Percentiles rank a stretch among this genome's conserved stretches.
Evolutionary conservation across 1,139 yeast genomes (phyloP).

Genomic region (Scheffersomyces quercinus): DNA sequence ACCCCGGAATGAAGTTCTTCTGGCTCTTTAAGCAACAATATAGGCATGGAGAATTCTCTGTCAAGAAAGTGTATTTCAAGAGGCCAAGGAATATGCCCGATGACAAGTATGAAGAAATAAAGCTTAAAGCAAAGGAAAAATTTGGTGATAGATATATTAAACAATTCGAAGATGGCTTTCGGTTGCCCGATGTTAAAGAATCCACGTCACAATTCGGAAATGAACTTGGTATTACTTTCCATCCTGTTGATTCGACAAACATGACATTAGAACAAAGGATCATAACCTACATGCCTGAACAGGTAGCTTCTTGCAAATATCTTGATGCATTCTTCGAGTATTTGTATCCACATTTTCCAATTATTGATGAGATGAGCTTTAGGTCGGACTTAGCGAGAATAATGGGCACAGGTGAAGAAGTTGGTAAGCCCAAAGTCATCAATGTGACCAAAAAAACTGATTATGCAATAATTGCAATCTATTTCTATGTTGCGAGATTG

Average conservation of each 20-base stretch:
- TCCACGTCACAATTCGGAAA: constrained; percentile 11
- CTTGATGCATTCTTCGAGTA: constrained; percentile 8
- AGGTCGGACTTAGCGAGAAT: constrained; percentile 8
- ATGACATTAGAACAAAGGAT: constrained; percentile 8
- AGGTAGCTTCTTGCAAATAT: constrained; percentile 5
- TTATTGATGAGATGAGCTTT: constrained; percentile 12
- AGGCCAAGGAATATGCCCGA: constrained; percentile 5
- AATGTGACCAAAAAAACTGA: constrained; percentile 8
- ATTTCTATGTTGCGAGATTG: constrained; percentile 9
- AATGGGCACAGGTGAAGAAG: not conserved
- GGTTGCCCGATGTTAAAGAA: constrained; percentile 12
- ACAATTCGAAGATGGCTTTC: constrained; percentile 12
- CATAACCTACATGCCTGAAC: constrained; percentile 6
- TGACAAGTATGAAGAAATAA: constrained; percentile 2
- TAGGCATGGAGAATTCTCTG: constrained; percentile 3
- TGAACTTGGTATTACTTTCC: constrained; percentile 8
- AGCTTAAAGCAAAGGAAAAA: constrained; percentile 7
- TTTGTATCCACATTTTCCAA: constrained; percentile 11
- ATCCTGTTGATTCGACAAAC: constrained; percentile 1
- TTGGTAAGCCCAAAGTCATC: not conserved
- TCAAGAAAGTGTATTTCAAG: constrained; percentile 9
- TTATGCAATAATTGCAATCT: constrained; percentile 10
- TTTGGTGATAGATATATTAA: constrained; percentile 13
- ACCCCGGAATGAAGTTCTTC: constrained; percentile 16
- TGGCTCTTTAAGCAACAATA: constrained; percentile 11